Evolutionary conservation across 1,284 basidiomycete species (phyloP), one percentile per base, ranked within the genome.

Genomic region (Heimioporus retisporus): DNA sequence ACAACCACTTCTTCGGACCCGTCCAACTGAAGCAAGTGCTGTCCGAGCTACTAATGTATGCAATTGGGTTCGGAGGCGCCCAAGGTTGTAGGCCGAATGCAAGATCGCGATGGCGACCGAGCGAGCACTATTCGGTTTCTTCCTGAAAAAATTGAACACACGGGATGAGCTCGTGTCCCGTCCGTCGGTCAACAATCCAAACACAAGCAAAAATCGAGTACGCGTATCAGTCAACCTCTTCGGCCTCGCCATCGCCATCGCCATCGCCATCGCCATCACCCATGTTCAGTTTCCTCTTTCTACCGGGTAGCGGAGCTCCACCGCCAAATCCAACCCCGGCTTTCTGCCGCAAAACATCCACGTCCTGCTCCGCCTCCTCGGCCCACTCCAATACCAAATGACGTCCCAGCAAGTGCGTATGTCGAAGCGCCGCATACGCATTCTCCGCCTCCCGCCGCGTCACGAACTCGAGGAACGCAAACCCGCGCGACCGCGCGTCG

Each of bases 371-470:
- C 4, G 86, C 91, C 70, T 96, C 94, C 72, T 94, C 91, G 0
- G 96, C 95, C 96, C 96, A 99, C 77, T 98, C 91, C 53, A 99
- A 83, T 2, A 99, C 95, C 43, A 99, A 82, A 86, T 99, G 97
- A 42, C 98, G 83, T 6, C 97, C 97, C 13, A 99, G 90, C 73
- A 99, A 90, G 85, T 99, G 98, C 0, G 96, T 98, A 81, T 99
- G 96, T 71, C 90, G 88, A 53, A 99, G 86, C 6, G 94, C 90
- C 25, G 88, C 88, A 80, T 93, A 95, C 0, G 95, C 96, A 56
- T 92, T 91, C 80, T 95, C 91, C 4, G 96, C 96, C 75, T 98
- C 96, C 63, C 91, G 90, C 18, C 93, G 87, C 3, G 94, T 92
- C 31, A 93, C 86, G 76, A 97, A 98, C 73, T 99, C 97, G 71